Evolutionary conservation across 2,329 filamentous ascomycete species (phyloP).

Genomic region (Fusarium virguliforme): DNA sequence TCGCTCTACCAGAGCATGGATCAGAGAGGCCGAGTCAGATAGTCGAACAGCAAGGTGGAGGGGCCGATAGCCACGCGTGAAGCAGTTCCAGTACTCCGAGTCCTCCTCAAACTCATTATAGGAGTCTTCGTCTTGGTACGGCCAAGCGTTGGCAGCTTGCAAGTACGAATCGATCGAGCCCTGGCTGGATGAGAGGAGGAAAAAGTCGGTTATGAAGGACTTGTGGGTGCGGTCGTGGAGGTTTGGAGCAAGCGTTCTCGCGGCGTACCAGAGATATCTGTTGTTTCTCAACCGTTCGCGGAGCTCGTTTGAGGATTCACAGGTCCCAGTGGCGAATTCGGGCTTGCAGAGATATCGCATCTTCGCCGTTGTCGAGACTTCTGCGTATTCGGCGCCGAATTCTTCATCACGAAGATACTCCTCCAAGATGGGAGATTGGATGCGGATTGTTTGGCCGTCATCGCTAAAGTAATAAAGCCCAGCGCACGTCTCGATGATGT

Average conservation of each 20-base stretch:
- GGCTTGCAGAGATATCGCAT: conserved; percentile 4
- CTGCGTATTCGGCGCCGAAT: background rate
- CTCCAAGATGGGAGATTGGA: background rate
- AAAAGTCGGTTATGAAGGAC: background rate
- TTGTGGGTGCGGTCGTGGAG: background rate
- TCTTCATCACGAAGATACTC: background rate
- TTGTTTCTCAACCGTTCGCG: conserved; percentile 1
- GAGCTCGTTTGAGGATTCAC: conserved; percentile 4
- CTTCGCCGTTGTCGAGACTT: background rate
- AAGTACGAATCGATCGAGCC: conserved; percentile 17
- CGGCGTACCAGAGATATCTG: conserved; percentile 23
- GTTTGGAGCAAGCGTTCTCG: background rate
- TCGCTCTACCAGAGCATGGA: background rate
- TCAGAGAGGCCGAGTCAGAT: background rate
- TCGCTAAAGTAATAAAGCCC: background rate
- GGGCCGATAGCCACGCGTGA: background rate
- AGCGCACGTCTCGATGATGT: background rate
- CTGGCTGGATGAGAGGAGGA: conserved; percentile 1
- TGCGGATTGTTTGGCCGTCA: conserved; percentile 1
- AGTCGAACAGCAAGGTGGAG: conserved; percentile 23
- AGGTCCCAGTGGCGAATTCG: conserved; percentile 6
- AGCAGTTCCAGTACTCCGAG: conserved; percentile 11
- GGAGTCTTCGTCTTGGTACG: background rate
- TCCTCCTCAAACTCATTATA: conserved; percentile 13
- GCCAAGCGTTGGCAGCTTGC: conserved; percentile 15